Evolutionary conservation across 768 basidiomycete species (phyloP).

Genomic region (Amanita thiersii): DNA sequence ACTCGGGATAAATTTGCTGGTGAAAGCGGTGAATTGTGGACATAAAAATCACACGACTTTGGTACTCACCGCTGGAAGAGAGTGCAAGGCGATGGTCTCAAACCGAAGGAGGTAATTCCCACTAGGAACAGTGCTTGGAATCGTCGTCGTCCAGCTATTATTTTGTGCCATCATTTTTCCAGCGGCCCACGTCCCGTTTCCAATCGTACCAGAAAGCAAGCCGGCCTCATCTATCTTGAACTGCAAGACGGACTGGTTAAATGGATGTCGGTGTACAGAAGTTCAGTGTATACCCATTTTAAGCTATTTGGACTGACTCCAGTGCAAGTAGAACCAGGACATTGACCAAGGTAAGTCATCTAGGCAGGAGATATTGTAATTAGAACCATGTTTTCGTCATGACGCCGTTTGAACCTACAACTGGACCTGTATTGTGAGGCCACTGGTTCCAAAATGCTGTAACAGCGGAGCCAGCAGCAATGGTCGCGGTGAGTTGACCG

Average conservation of each 20-base stretch:
- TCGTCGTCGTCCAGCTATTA: slow-evolving; percentile 37
- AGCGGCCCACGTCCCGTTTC: slow-evolving; percentile 29
- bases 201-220: slow-evolving; percentile 34
- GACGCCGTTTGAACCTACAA: slow-evolving; percentile 19
- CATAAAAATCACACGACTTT: slow-evolving; percentile 6
- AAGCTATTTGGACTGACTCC: slow-evolving; percentile 27
- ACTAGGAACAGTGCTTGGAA: slow-evolving; percentile 33
- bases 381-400: neutral
- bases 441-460: slow-evolving; percentile 40
- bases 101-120: slow-evolving; percentile 41
- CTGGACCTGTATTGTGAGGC: slow-evolving; percentile 36
- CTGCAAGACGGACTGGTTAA: slow-evolving; percentile 12
- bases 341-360: slow-evolving; percentile 39
- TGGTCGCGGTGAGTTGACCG: slow-evolving; percentile 31
- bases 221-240: slow-evolving; percentile 43
- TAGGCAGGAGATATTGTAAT: slow-evolving; percentile 12
- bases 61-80: slow-evolving; percentile 38
- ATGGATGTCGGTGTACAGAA: neutral
- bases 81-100: slow-evolving; percentile 41
- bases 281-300: slow-evolving; percentile 26
- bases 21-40: neutral
- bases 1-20: slow-evolving; percentile 66
- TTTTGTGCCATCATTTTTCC: slow-evolving; percentile 38
- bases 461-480: slow-evolving; percentile 33
- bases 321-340: slow-evolving; percentile 33